phyloP scores from a whole-genome alignment of 2,329 filamentous ascomycete genomes.

The Orbilia blumenaviensis region DNA sequence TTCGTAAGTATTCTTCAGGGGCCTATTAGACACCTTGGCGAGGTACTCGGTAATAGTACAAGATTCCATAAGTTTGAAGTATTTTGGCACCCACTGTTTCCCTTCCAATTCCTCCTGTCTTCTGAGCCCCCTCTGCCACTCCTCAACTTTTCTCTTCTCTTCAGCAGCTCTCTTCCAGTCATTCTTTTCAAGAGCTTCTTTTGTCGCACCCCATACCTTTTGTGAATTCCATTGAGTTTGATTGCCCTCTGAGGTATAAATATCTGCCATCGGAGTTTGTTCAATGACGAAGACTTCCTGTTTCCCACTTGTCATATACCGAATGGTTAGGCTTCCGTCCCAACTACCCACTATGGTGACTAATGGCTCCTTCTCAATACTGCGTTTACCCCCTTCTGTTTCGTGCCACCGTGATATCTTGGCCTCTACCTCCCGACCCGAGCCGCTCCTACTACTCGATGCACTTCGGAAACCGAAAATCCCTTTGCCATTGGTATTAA shows the following conservation, averaged over 20 bases:
- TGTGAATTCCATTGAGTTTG: slow-evolving; percentile 19
- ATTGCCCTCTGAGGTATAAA: not conserved
- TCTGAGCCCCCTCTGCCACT: slow-evolving; percentile 23
- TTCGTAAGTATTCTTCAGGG: not conserved
- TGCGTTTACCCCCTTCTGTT: not conserved
- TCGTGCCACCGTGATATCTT: slow-evolving; percentile 3
- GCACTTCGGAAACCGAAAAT: not conserved
- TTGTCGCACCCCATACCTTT: slow-evolving; percentile 2
- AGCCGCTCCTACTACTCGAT: not conserved
- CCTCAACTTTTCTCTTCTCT: slow-evolving; percentile 33
- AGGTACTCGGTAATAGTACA: not conserved
- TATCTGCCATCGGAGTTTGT: not conserved
- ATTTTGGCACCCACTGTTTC: slow-evolving; percentile 11
- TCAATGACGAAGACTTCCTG: slow-evolving; percentile 9
- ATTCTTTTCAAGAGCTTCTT: not conserved
- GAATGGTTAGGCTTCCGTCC: slow-evolving; percentile 1
- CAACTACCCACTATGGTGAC: not conserved
- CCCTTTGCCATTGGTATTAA: not conserved
- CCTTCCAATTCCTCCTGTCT: slow-evolving; percentile 13
- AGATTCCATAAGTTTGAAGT: not conserved
- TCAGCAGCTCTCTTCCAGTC: slow-evolving; percentile 26
- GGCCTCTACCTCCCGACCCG: not conserved
- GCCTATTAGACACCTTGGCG: not conserved
- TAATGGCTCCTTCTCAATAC: not conserved
- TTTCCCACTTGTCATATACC: not conserved